phyloP scores from a whole-genome alignment of 2,329 filamentous ascomycete genomes.

The Alternaria sp. region DNA sequence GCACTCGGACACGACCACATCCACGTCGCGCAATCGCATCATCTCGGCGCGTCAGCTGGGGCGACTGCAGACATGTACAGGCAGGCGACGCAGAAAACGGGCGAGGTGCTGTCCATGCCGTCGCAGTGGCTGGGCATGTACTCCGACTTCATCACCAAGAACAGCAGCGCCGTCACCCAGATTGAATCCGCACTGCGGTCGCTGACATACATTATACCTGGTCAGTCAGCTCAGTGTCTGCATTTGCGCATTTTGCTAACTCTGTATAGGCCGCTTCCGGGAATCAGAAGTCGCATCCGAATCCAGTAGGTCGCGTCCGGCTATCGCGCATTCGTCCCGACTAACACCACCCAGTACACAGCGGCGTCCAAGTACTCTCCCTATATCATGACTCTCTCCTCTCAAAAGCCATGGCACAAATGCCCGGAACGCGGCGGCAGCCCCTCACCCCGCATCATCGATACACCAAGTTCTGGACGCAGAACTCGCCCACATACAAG shows the following conservation, averaged over 20 bases:
- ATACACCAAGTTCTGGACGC: slow-evolving; percentile 69
- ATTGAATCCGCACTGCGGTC: slow-evolving; percentile 93
- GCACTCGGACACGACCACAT: slow-evolving; percentile 16
- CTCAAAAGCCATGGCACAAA: slow-evolving; percentile 65
- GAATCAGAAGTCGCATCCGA: slow-evolving; percentile 96
- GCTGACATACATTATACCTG: slow-evolving; percentile 94
- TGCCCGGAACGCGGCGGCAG: slow-evolving; percentile 60
- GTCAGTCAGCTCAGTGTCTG: slow-evolving; percentile 51
- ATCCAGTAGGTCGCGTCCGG: slow-evolving; percentile 62
- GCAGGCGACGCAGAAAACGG: slow-evolving; percentile 49
- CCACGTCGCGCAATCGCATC: slow-evolving; percentile 21
- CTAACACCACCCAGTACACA: slow-evolving; percentile 67
- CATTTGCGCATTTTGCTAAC: slow-evolving; percentile 22
- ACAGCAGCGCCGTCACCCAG: slow-evolving; percentile 90
- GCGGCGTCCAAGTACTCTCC: slow-evolving; percentile 85
- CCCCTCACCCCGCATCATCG: slow-evolving; percentile 65
- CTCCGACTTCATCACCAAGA: slow-evolving; percentile 91
- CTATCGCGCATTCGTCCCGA: slow-evolving; percentile 1
- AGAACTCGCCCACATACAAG: slow-evolving; percentile 73
- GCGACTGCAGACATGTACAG: slow-evolving; percentile 43
- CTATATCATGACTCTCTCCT: slow-evolving; percentile 93
- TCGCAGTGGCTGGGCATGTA: slow-evolving; percentile 75
- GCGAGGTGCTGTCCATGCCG: slow-evolving; percentile 63
- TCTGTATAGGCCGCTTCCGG: slow-evolving; percentile 72
- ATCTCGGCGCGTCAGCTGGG: slow-evolving; percentile 21